Conservation (phyloP, 1,284 basidiomycete genomes). For the Sanguinoderma infundibulare region DNA sequence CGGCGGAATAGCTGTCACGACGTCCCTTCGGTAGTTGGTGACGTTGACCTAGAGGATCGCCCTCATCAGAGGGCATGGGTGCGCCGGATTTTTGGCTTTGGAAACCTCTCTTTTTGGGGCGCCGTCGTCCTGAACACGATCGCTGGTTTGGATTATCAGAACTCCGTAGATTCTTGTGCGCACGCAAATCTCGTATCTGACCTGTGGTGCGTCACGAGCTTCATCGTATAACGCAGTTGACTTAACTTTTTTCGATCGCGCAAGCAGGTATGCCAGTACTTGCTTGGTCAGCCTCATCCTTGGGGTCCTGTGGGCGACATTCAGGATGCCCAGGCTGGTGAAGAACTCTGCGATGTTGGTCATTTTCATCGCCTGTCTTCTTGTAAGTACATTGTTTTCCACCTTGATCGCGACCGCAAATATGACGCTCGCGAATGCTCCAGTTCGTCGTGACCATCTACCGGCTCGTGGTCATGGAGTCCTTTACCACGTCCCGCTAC, state of each 20-base stretch:
- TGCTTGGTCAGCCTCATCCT: not conserved
- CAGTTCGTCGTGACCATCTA: slow-evolving; percentile 3
- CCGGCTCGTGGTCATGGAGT: slow-evolving; percentile 1
- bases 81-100: slow-evolving; percentile 31
- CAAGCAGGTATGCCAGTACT: slow-evolving; percentile 23
- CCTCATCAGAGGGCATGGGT: slow-evolving; percentile 34
- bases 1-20: slow-evolving; percentile 12
- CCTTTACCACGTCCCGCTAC: slow-evolving; percentile 7
- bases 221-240: not conserved
- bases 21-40: too few relatives aligned
- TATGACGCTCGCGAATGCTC: too few relatives aligned
- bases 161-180: slow-evolving; percentile 20
- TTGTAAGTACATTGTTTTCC: slow-evolving; percentile 4
- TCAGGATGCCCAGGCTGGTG: slow-evolving; percentile 13
- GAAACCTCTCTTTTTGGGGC: slow-evolving; percentile 27
- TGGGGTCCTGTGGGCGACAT: slow-evolving; percentile 2
- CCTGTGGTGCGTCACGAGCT: slow-evolving; percentile 22
- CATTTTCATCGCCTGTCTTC: slow-evolving; percentile 5
- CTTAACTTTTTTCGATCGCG: not conserved
- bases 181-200: slow-evolving; percentile 27
- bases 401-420: too few relatives aligned
- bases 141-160: slow-evolving; percentile 31
- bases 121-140: slow-evolving; percentile 33
- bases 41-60: too few relatives aligned
- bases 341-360: slow-evolving; percentile 4